Conservation (phyloP, 108 stramenopile species). For the Discostella pseudostelligera region DNA sequence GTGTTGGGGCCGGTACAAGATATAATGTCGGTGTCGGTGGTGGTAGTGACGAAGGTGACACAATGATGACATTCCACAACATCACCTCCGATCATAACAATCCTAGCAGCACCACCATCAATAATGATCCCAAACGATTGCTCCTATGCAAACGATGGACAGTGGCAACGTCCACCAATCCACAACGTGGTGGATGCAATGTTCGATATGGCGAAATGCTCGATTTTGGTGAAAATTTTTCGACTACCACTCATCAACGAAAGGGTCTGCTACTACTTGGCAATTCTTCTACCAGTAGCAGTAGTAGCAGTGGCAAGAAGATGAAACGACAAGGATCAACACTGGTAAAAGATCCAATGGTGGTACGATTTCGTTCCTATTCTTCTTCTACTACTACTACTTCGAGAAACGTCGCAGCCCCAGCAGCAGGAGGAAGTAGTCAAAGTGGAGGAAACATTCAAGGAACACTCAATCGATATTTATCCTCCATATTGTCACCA, state of each 20-base stretch:
- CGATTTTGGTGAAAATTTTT: slow-evolving; percentile 31
- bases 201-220: slow-evolving; percentile 36
- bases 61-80: neutral
- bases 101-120: neutral
- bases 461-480: slow-evolving; percentile 51
- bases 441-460: slow-evolving; percentile 26
- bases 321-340: too few species aligned
- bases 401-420: too few species aligned
- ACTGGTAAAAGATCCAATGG: too few species aligned
- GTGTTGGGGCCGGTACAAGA: neutral
- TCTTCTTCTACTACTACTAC: too few species aligned
- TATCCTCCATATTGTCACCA: slow-evolving; percentile 53
- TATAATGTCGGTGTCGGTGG: neutral
- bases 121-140: slow-evolving; percentile 3
- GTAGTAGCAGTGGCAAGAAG: too few species aligned
- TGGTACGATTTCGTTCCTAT: too few species aligned
- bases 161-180: slow-evolving; percentile 46
- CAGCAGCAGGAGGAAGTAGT: slow-evolving; percentile 10
- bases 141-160: slow-evolving; percentile 78
- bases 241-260: neutral
- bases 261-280: slow-evolving; percentile 37
- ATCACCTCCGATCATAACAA: too few species aligned
- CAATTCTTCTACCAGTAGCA: slow-evolving; percentile 42
- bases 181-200: slow-evolving; percentile 16
- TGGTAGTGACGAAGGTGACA: neutral